These are phyloP conservation scores for Aphanomyces astaci DNA, from an alignment of 352 stramenopile genomes.

Conservation along the genomic window DNA sequence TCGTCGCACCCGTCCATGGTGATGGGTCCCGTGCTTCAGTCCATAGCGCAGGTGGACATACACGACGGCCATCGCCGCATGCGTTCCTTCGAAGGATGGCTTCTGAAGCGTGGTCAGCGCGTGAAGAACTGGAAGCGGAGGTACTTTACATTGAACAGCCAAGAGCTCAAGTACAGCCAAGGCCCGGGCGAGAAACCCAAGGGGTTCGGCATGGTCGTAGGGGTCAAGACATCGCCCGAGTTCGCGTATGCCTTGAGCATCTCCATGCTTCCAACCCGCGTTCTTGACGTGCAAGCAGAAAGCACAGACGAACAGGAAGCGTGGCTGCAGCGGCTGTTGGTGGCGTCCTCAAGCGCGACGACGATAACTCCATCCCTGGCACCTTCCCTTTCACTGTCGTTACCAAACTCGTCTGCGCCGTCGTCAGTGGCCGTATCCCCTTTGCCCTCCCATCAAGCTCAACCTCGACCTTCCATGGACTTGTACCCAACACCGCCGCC, in stretches of 20 bases:
- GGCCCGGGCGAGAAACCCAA: background rate
- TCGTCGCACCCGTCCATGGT: conserved; percentile 7
- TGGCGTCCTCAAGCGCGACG: background rate
- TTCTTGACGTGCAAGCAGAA: conserved; percentile 14
- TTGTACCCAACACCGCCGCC: background rate
- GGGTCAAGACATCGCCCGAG: background rate
- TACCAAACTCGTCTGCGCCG: background rate
- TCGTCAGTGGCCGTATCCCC: background rate
- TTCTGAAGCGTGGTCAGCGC: conserved; percentile 54
- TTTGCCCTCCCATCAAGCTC: background rate
- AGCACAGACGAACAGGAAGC: conserved; percentile 17
- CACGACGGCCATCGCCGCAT: background rate
- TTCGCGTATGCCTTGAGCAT: conserved; percentile 1
- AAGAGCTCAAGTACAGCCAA: conserved; percentile 22
- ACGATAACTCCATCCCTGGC: background rate
- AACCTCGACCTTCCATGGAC: background rate
- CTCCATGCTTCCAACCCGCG: conserved; percentile 4
- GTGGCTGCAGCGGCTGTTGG: background rate
- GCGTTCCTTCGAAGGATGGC: conserved; percentile 38
- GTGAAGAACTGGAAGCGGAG: conserved; percentile 72
- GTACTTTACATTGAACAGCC: conserved; percentile 29
- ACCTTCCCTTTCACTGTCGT: background rate
- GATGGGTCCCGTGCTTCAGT: conserved; percentile 15
- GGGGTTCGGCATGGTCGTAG: conserved; percentile 11
- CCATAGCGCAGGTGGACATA: background rate